Evolutionary conservation across 1,139 yeast genomes (phyloP).

Genomic region (Pichia sp.): DNA sequence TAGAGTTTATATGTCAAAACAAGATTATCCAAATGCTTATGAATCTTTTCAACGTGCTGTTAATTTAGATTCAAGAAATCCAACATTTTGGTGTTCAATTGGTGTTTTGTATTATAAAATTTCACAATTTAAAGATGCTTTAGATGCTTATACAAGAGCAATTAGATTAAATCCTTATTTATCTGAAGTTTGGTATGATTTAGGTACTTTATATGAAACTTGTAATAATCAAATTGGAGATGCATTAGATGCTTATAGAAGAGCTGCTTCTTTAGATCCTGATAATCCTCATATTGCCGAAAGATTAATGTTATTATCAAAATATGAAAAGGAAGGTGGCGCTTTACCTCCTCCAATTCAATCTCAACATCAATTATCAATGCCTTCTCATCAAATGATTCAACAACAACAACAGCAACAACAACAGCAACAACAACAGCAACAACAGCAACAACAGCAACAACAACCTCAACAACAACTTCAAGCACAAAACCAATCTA

Average conservation of each 20-base stretch:
- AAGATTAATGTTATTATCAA: constrained; percentile 77
- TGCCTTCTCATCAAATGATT: constrained; percentile 31
- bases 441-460: constrained; percentile 16
- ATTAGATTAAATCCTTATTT: constrained; percentile 92
- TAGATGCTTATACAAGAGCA: constrained; percentile 96
- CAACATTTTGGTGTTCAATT: constrained; percentile 98
- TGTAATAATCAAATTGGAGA: constrained; percentile 93
- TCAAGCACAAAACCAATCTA: no score
- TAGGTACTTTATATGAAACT: constrained; percentile 93
- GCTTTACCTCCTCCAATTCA: constrained; percentile 57
- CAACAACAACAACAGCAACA: constrained; percentile 29
- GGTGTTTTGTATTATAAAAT: constrained; percentile 96
- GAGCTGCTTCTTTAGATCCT: constrained; percentile 94
- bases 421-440: constrained; percentile 26
- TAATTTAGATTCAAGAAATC: constrained; percentile 90
- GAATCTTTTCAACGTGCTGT: constrained; percentile 99
- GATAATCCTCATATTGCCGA: constrained; percentile 91
- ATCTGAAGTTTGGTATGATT: constrained; percentile 97
- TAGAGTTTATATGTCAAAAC: constrained; percentile 92
- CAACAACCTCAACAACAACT: constrained; percentile 6
- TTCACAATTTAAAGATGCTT: constrained; percentile 91
- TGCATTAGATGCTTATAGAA: constrained; percentile 93
- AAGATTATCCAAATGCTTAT: constrained; percentile 92
- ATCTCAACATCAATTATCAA: constrained; percentile 38
- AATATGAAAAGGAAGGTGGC: constrained; percentile 70